Base-by-base conservation (phyloP, 371 early-diverging fungal species). In the Circinella umbellata region DNA sequence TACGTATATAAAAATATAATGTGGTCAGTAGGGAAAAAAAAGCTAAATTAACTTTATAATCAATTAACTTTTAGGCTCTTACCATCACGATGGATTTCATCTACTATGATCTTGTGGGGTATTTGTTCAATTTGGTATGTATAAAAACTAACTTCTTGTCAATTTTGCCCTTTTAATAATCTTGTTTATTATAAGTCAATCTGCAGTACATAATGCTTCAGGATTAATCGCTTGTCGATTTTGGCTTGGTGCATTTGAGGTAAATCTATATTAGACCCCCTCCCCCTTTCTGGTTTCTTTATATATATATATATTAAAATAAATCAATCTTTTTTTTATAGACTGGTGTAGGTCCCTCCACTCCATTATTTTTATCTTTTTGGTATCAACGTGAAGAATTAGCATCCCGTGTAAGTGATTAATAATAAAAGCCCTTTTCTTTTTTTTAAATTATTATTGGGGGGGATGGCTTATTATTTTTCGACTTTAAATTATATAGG, bases 151-250 rank as follows among this genome's bases (percentile, higher is more conserved):
- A 27, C 27, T 27, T 27, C 2, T 27, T 27, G 27, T 2, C 27
- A 27, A 27, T 27, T 27, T n/a, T n/a, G n/a, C n/a, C n/a, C n/a
- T n/a, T n/a, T n/a, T n/a, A n/a, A 49, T 49, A 4, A 49, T 49
- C 4, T 11, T 49, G 49, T 15, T 49, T 9, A 9, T 4, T 48
- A 17, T 36, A 34, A 79, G 80, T 59, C 86, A 90, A 82, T 84
- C 88, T 7, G 78, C 78, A 4, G 80, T 80, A n/a, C 76, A 75
- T 5, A 81, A 81, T 66, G 83, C 82, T 20, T 57, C 78, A 4
- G 87, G 85, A 4, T 62, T 91, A 18, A 76, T 89, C 42, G 79
- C 83, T 2, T 76, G 84, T 38, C 84, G 93, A 1, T 87, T 90
- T 75, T 84, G 86, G 61, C 75, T 93, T 20, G 93, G 93, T 57